Conservation (phyloP, 805 yeast genomes). For the Myxozyma monticola region DNA sequence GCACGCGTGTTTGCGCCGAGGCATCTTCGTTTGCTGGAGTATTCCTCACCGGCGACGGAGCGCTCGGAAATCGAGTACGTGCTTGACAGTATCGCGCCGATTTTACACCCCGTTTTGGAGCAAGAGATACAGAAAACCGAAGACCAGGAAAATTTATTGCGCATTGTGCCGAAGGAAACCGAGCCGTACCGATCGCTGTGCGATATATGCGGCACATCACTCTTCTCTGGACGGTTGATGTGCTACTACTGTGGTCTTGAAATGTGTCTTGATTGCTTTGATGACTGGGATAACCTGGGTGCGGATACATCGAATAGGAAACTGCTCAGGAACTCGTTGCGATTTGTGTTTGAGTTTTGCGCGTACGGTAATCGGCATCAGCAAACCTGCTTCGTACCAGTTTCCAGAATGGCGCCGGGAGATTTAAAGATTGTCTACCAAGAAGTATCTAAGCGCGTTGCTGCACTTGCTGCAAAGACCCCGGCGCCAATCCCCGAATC, state of each 20-base stretch:
- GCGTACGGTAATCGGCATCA: slow-evolving; percentile 26
- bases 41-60: slow-evolving; percentile 13
- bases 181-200: slow-evolving; percentile 28
- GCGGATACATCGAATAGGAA: slow-evolving; percentile 5
- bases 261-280: slow-evolving; percentile 25
- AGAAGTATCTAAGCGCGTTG: slow-evolving; percentile 6
- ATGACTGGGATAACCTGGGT: slow-evolving; percentile 23
- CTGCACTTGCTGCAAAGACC: not conserved
- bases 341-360: slow-evolving; percentile 26
- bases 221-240: slow-evolving; percentile 26
- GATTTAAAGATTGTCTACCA: slow-evolving; percentile 10
- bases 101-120: slow-evolving; percentile 2
- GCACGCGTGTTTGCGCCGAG: slow-evolving; percentile 5
- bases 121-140: slow-evolving; percentile 21
- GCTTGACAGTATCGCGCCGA: slow-evolving; percentile 14
- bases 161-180: slow-evolving; percentile 21
- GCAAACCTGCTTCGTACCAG: slow-evolving; percentile 14
- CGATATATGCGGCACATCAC: slow-evolving; percentile 26
- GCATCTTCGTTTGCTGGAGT: not conserved
- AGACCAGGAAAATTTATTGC: slow-evolving; percentile 8
- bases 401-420: slow-evolving; percentile 17
- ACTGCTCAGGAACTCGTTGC: slow-evolving; percentile 21
- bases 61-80: slow-evolving; percentile 10
- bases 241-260: slow-evolving; percentile 30
- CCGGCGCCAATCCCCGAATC: not conserved